A percentile compares a stretch with the other conserved stretches of the same genome.
Conservation (phyloP, 768 basidiomycete species). For the Lentinula boryana region DNA sequence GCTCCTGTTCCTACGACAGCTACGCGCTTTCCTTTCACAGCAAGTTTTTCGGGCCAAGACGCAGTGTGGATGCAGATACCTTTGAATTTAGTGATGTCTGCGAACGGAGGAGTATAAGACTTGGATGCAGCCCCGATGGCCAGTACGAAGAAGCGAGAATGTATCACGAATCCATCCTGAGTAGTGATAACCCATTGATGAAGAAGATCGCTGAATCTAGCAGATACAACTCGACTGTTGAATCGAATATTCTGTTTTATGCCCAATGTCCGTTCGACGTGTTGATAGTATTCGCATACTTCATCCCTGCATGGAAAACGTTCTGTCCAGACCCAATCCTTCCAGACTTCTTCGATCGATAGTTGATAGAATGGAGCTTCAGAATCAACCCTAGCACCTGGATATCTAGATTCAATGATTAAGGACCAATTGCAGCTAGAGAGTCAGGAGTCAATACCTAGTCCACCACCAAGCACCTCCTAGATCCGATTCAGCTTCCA, state of each 20-base stretch:
- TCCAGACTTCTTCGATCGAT: constrained; percentile 19
- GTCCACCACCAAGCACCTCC: constrained; percentile 17
- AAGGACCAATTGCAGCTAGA: constrained; percentile 9
- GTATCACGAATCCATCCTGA: constrained; percentile 11
- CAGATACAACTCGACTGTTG: constrained; percentile 16
- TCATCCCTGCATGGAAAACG: constrained; percentile 9
- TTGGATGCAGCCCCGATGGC: constrained; percentile 20
- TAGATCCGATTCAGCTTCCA: constrained; percentile 12
- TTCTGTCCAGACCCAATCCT: constrained; percentile 15
- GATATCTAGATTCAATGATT: constrained; percentile 10
- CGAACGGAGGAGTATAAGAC: constrained; percentile 14
- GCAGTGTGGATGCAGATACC: constrained; percentile 18
- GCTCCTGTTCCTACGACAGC: constrained; percentile 22
- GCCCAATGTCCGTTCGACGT: constrained; percentile 19
- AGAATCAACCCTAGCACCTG: constrained; percentile 21
- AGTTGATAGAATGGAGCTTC: constrained; percentile 19
- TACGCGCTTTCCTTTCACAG: constrained; percentile 17
- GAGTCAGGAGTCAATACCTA: not conserved
- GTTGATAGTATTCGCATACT: constrained; percentile 17
- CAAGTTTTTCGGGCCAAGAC: constrained; percentile 16
- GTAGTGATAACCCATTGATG: constrained; percentile 18
- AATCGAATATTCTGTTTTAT: constrained; percentile 17
- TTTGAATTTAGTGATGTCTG: constrained; percentile 17
- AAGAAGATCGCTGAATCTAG: constrained; percentile 13
- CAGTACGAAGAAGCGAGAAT: constrained; percentile 16